These are phyloP conservation scores for Sporothrix luriei DNA, from an alignment of 2,329 filamentous ascomycete species.

Conservation along the genomic window DNA sequence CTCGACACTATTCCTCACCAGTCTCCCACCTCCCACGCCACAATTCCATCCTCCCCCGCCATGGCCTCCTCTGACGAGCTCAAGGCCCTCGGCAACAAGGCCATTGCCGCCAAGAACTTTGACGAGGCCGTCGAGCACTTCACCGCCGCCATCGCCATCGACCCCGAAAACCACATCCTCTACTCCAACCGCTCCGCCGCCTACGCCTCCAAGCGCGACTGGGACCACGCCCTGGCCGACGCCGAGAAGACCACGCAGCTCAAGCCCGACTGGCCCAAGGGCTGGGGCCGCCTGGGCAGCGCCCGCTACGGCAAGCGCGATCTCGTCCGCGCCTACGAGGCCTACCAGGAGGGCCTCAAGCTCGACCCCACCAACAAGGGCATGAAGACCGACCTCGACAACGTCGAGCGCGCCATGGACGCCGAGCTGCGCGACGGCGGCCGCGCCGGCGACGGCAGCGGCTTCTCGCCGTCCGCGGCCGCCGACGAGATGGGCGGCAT, in stretches of 20 bases:
- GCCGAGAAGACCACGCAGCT: conserved; percentile 90
- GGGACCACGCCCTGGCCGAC: conserved; percentile 80
- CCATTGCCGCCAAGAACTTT: conserved; percentile 97
- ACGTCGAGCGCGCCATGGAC: conserved; percentile 86
- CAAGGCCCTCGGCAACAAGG: conserved; percentile 97
- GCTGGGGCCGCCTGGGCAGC: conserved; percentile 90
- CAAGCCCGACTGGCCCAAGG: conserved; percentile 98
- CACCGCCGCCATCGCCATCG: conserved; percentile 84
- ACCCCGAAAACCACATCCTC: conserved; percentile 90
- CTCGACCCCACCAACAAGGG: conserved; percentile 88
- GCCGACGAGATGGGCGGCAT: conserved; percentile 68
- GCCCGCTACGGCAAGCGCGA: conserved; percentile 87
- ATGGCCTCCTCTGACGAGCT: conserved; percentile 74
- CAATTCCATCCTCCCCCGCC: neutral
- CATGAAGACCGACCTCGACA: conserved; percentile 82
- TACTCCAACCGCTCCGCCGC: conserved; percentile 94
- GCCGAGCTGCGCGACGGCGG: conserved; percentile 52
- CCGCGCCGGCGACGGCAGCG: conserved; percentile 63
- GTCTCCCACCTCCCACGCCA: neutral
- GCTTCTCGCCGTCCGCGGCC: conserved; percentile 25
- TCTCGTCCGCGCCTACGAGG: conserved; percentile 79
- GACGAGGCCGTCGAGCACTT: conserved; percentile 93
- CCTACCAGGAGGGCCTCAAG: conserved; percentile 93
- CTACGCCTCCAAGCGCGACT: conserved; percentile 87
- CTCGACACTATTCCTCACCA: neutral